Percentiles rank a stretch among this genome's conserved stretches.
These are phyloP conservation scores for Ceratocystis alfenasii DNA, from an alignment of 2,329 filamentous ascomycete genomes.

Conservation along the genomic window DNA sequence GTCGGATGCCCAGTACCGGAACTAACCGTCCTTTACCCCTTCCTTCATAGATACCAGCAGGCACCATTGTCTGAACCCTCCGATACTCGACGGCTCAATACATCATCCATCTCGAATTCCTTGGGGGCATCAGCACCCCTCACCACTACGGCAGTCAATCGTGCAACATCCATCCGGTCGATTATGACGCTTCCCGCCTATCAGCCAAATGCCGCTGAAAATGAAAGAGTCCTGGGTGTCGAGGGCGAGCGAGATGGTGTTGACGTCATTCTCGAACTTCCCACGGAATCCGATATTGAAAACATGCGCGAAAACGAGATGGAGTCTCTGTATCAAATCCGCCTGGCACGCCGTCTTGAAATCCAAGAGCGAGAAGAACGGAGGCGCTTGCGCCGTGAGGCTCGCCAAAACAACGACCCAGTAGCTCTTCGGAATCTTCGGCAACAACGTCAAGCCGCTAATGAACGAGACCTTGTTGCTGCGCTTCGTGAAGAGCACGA, in stretches of 20 bases:
- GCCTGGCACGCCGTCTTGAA: conserved; percentile 62
- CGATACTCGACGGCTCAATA: conserved; percentile 16
- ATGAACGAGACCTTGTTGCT: conserved; percentile 43
- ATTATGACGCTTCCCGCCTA: conserved; percentile 90
- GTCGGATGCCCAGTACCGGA: background rate
- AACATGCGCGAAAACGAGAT: conserved; percentile 74
- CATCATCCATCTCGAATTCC: conserved; percentile 13
- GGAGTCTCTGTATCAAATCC: conserved; percentile 84
- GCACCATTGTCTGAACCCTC: conserved; percentile 21
- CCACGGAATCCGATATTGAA: conserved; percentile 69
- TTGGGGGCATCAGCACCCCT: conserved; percentile 14
- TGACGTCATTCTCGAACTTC: conserved; percentile 78
- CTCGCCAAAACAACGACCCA: conserved; percentile 58
- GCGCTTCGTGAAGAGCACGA: conserved; percentile 46
- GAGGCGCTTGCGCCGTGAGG: conserved; percentile 57
- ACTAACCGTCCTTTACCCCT: background rate
- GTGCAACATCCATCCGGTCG: conserved; percentile 79
- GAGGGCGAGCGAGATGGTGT: conserved; percentile 89
- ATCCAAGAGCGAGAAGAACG: conserved; percentile 65
- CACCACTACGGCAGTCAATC: conserved; percentile 43
- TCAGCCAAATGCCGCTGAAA: conserved; percentile 55
- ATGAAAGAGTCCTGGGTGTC: conserved; percentile 71
- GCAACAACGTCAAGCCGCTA: conserved; percentile 40
- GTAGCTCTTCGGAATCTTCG: conserved; percentile 56
- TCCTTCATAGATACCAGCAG: conserved; percentile 20